These are phyloP conservation scores for Volutella citrinella DNA, from an alignment of 2,329 filamentous ascomycete genomes.

Conservation along the genomic window DNA sequence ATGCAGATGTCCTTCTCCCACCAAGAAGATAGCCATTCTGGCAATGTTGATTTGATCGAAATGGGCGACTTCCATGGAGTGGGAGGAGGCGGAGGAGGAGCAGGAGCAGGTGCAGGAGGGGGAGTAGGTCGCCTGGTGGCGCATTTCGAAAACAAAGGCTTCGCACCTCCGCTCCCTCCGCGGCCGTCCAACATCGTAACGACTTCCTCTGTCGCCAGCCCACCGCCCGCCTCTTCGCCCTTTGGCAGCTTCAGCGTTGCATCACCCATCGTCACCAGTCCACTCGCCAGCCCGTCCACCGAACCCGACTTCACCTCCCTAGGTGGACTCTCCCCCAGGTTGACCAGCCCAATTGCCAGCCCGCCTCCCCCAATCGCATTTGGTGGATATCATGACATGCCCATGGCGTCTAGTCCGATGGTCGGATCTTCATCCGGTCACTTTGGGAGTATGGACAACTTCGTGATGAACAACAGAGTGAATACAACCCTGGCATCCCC, in stretches of 20 bases:
- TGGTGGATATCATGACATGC: slow-evolving; percentile 30
- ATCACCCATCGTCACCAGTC: slow-evolving; percentile 29
- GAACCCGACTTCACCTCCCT: slow-evolving; percentile 33
- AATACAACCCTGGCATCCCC: slow-evolving; percentile 22
- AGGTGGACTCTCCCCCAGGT: slow-evolving; percentile 20
- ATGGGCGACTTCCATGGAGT: slow-evolving; percentile 21
- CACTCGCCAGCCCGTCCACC: slow-evolving; percentile 26
- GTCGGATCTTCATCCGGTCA: slow-evolving; percentile 23
- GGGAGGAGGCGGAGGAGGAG: slow-evolving; percentile 19
- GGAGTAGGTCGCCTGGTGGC: slow-evolving; percentile 38
- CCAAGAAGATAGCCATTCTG: slow-evolving; percentile 14
- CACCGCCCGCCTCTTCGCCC: slow-evolving; percentile 27
- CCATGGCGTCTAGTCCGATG: slow-evolving; percentile 26
- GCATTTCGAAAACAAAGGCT: slow-evolving; percentile 39
- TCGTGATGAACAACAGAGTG: slow-evolving; percentile 28
- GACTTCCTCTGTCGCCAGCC: slow-evolving; percentile 24
- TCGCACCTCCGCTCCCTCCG: slow-evolving; percentile 34
- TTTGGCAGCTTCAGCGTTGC: slow-evolving; percentile 30
- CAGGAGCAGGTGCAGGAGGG: too few relatives aligned
- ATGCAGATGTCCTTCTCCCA: slow-evolving; percentile 28
- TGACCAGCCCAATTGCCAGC: slow-evolving; percentile 31
- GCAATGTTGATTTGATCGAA: slow-evolving; percentile 27
- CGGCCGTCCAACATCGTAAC: slow-evolving; percentile 28
- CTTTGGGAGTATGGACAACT: slow-evolving; percentile 33
- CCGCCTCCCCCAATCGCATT: slow-evolving; percentile 29